Conservation (phyloP, 495 filamentous ascomycete species). For the Lentithecium fluviatile region DNA sequence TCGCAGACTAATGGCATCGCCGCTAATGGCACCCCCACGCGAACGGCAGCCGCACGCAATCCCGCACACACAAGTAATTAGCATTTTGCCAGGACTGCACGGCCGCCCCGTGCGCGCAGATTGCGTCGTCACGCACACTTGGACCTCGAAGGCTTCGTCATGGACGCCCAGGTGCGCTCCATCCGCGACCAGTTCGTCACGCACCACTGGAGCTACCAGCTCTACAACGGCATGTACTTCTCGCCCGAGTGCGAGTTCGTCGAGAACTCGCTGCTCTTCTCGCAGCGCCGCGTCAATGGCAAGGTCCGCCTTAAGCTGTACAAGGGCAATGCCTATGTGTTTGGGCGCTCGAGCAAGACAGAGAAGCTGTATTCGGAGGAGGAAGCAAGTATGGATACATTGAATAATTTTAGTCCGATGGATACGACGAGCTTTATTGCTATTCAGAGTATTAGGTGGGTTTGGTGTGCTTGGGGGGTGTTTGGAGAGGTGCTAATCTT, state of each 20-base stretch:
- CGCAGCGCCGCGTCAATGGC: conserved; percentile 61
- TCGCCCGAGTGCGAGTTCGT: conserved; percentile 76
- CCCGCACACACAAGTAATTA: conserved; percentile 23
- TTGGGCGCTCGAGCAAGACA: conserved; percentile 72
- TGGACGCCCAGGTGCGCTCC: conserved; percentile 80
- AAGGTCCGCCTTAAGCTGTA: conserved; percentile 68
- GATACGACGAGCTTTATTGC: conserved; percentile 78
- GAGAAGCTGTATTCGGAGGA: conserved; percentile 82
- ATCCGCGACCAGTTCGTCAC: conserved; percentile 78
- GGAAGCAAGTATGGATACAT: conserved; percentile 84
- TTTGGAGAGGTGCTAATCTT: conserved; percentile 4
- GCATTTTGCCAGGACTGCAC: too few relatives aligned
- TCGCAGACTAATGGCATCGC: background rate
- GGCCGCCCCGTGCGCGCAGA: too few relatives aligned
- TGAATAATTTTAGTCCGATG: conserved; percentile 73
- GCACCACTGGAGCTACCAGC: conserved; percentile 67
- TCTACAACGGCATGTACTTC: conserved; percentile 86
- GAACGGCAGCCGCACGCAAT: too few relatives aligned
- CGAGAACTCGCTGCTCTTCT: conserved; percentile 68
- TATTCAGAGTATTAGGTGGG: conserved; percentile 64
- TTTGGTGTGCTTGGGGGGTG: background rate
- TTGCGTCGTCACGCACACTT: conserved; percentile 76
- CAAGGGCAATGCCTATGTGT: conserved; percentile 72
- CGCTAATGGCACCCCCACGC: too few relatives aligned
- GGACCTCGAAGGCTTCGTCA: conserved; percentile 78